Evolutionary conservation across 2,329 filamentous ascomycete genomes (phyloP).

Genomic region (Metarhizium guizhouense): DNA sequence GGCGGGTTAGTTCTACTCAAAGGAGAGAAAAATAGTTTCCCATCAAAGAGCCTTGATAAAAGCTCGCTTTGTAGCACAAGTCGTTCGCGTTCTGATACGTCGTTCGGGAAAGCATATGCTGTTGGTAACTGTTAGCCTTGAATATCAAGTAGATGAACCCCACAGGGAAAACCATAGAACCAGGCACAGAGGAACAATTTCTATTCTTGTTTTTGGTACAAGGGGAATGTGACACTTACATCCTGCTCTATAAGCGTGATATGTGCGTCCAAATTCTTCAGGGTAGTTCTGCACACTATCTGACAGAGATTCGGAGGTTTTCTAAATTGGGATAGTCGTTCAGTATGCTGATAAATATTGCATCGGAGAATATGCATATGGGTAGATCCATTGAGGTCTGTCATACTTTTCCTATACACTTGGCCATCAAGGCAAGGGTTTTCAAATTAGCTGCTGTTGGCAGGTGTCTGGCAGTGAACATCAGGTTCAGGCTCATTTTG

Average conservation of each 20-base stretch:
- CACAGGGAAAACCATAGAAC: not conserved
- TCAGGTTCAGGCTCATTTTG: not conserved
- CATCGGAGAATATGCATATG: not conserved
- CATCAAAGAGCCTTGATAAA: slow-evolving; percentile 28
- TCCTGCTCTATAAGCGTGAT: slow-evolving; percentile 37
- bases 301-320: slow-evolving; percentile 27
- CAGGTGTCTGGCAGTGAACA: not conserved
- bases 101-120: slow-evolving; percentile 40
- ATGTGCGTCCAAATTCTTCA: slow-evolving; percentile 35
- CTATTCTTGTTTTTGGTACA: not conserved
- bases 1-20: slow-evolving; percentile 26
- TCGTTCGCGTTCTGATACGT: slow-evolving; percentile 31
- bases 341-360: not conserved
- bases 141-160: not conserved
- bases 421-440: not conserved
- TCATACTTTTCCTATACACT: not conserved
- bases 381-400: not conserved
- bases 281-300: slow-evolving; percentile 34
- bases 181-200: not conserved
- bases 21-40: slow-evolving; percentile 34
- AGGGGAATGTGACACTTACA: slow-evolving; percentile 25
- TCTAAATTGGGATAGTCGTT: slow-evolving; percentile 1
- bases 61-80: slow-evolving; percentile 29
- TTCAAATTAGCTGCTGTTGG: not conserved
- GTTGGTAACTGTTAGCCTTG: slow-evolving; percentile 3